Evolutionary conservation across 768 basidiomycete species (phyloP), one percentile per base, ranked within the genome.

Genomic region (Auricularia heimuer): DNA sequence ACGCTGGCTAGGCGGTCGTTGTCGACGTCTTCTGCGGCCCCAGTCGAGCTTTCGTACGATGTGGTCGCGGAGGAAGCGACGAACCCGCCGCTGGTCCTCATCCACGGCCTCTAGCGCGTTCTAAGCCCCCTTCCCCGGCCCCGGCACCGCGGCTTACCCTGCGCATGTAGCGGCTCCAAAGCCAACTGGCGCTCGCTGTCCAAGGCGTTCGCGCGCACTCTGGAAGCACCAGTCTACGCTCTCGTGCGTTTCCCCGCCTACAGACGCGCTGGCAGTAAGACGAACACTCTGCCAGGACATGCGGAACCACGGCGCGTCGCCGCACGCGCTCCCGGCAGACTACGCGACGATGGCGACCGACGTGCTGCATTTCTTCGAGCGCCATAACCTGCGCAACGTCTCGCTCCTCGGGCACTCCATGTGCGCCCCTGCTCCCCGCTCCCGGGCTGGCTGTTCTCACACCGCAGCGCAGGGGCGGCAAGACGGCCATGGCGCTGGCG

Each of bases 331-430:
- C 11, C 86, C 88, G 0, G 90, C 90, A 82, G 85, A 82, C 14
- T 95, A 96, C 72, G 72, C 76, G 10, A 81, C 86, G 44, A 90
- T 96, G 91, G 92, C 91, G 0, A 75, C 76, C 3, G 94, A 97
- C 69, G 82, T 96, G 12, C 74, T 86, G 1, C 77, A 82, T 56
- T 92, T 94, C 71, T 81, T 90, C 65, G 70, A 77, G 18, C 75
- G 78, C 39, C 82, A 83, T 61, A 76, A 77, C 0, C 72, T 91
- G 47, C 77, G 77, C 2, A 77, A 88, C 18, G 81, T 94, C 18
- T 83, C 89, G 2, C 79, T 97, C 3, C 77, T 96, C 3, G 94
- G 94, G 0, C 94, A 96, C 73, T 95, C 93, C 2, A 94, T 96
- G 94, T 93, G 68, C 64, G 88, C 77, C 1, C 14, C 24, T 34